Percentiles rank a stretch among this genome's conserved stretches.
Evolutionary conservation across 495 filamentous ascomycete species (phyloP).

Genomic region (Neurospora sp.): DNA sequence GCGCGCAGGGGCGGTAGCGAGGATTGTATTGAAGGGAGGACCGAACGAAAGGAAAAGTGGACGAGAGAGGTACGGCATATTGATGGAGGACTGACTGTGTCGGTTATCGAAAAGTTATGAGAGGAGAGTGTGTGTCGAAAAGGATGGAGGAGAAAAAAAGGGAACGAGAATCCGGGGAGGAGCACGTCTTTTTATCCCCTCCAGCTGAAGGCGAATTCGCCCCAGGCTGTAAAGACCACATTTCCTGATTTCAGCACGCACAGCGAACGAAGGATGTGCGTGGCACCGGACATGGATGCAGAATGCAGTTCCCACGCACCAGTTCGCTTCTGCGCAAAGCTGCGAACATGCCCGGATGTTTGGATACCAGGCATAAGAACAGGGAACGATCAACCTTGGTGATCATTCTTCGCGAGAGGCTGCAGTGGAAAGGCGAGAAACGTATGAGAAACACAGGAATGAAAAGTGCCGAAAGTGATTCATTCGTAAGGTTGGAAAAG

Average conservation of each 20-base stretch:
- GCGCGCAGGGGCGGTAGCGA: background rate
- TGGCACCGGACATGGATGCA: background rate
- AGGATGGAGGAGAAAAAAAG: background rate
- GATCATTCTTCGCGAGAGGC: too few species aligned
- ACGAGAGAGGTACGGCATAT: background rate
- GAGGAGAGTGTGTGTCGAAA: too few species aligned
- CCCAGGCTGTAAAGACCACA: background rate
- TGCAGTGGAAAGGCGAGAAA: too few species aligned
- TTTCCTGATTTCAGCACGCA: background rate
- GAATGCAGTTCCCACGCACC: background rate
- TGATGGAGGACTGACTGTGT: too few species aligned
- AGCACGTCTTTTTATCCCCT: background rate
- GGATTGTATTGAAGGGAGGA: background rate
- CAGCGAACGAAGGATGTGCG: background rate
- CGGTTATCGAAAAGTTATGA: too few species aligned
- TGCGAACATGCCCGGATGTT: background rate
- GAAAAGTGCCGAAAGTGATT: background rate
- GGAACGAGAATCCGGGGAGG: background rate
- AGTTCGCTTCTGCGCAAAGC: background rate
- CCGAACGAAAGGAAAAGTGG: background rate
- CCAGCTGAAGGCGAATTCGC: background rate
- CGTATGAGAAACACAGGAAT: too few species aligned
- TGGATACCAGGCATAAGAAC: background rate
- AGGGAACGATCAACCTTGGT: background rate
- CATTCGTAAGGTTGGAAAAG: background rate